Conservation (phyloP, 2,329 filamentous ascomycete species). For the Davidsoniella eucalypti region DNA sequence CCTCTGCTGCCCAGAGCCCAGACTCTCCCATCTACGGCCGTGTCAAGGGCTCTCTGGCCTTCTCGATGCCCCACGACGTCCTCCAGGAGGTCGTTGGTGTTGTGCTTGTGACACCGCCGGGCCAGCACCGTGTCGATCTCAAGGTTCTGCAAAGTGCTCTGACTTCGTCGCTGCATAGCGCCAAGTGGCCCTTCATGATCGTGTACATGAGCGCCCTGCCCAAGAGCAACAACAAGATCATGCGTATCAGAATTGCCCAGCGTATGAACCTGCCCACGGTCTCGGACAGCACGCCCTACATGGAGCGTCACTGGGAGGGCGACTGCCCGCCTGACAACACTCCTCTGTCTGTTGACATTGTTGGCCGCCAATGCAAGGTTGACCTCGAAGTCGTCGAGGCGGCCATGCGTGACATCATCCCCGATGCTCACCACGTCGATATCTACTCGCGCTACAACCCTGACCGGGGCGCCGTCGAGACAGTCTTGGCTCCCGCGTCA, state of each 20-base stretch:
- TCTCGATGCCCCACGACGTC: conserved; percentile 34
- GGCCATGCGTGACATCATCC: conserved; percentile 14
- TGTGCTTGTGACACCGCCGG: conserved; percentile 31
- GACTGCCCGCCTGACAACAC: conserved; percentile 32
- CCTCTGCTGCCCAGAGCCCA: conserved; percentile 26
- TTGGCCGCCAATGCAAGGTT: conserved; percentile 20
- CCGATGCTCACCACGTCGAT: conserved; percentile 7
- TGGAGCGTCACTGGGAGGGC: conserved; percentile 32
- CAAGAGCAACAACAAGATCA: conserved; percentile 40
- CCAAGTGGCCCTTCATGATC: conserved; percentile 34
- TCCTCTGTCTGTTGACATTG: conserved; percentile 26
- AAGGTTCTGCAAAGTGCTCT: conserved; percentile 31
- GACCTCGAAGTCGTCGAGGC: conserved; percentile 18
- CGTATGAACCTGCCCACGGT: conserved; percentile 28
- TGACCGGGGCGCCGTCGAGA: conserved; percentile 10
- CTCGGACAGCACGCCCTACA: conserved; percentile 27
- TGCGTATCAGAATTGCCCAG: conserved; percentile 35
- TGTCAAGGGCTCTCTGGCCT: conserved; percentile 33
- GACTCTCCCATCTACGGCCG: conserved; percentile 29
- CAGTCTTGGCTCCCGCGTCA: conserved; percentile 4
- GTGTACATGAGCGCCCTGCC: conserved; percentile 39
- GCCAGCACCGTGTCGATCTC: conserved; percentile 28
- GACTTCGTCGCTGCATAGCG: conserved; percentile 30
- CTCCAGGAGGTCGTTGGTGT: conserved; percentile 40
- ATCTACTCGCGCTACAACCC: conserved; percentile 9